Evolutionary conservation across 2,329 filamentous ascomycete species (phyloP).

Genomic region (Ophiostoma piceae): DNA sequence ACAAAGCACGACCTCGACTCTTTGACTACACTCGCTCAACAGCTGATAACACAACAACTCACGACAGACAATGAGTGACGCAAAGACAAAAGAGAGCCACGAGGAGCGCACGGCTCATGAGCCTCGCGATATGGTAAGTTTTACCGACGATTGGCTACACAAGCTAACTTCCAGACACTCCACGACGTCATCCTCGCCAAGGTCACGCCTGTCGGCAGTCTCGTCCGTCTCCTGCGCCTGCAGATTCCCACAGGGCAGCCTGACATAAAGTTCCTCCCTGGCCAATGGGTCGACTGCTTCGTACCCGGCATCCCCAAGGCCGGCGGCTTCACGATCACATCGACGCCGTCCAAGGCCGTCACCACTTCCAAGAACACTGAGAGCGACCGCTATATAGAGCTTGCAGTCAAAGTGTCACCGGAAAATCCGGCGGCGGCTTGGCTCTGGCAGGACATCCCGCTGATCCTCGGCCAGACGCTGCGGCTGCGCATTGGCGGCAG

Average conservation of each 20-base stretch:
- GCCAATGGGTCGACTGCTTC: constrained; percentile 84
- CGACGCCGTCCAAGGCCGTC: constrained; percentile 56
- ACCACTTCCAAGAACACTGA: no score
- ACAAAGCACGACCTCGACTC: neutral
- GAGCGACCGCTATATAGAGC: constrained; percentile 56
- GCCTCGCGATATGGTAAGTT: constrained; percentile 57
- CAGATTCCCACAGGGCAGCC: constrained; percentile 46
- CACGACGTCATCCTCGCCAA: constrained; percentile 56
- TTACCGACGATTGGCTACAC: neutral
- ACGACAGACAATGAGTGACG: neutral
- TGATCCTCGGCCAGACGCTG: constrained; percentile 55
- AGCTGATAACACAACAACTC: neutral
- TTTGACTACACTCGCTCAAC: neutral
- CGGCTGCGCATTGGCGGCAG: constrained; percentile 70
- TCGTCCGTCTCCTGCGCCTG: constrained; percentile 64
- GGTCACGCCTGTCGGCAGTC: constrained; percentile 61
- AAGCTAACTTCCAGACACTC: constrained; percentile 41
- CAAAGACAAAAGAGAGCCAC: constrained; percentile 44
- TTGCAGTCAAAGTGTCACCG: constrained; percentile 69
- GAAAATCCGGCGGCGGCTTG: constrained; percentile 68
- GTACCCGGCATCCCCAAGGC: constrained; percentile 63
- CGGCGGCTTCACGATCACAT: constrained; percentile 86
- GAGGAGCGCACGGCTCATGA: constrained; percentile 68
- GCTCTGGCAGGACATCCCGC: constrained; percentile 56
- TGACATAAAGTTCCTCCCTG: constrained; percentile 62